Percentiles rank a stretch among this genome's conserved stretches.
Conservation (phyloP, 768 basidiomycete genomes). For the Lentinula raphanica region DNA sequence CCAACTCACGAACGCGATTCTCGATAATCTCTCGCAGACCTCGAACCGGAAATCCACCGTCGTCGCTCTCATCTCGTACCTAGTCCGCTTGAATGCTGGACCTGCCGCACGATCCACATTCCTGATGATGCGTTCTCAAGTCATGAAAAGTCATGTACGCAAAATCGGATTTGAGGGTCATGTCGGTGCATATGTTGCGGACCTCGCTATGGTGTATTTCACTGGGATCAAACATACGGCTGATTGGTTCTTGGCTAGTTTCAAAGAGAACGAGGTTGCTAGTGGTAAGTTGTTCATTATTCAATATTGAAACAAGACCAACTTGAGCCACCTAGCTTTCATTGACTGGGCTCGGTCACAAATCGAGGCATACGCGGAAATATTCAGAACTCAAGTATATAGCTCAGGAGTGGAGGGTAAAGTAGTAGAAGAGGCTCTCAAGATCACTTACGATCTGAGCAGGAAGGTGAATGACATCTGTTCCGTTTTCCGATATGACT, state of each 20-base stretch:
- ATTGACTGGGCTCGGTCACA: constrained; percentile 91
- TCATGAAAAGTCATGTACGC: constrained; percentile 73
- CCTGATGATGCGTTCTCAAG: constrained; percentile 67
- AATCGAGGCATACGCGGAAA: constrained; percentile 75
- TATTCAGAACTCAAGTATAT: constrained; percentile 90
- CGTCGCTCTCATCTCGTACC: constrained; percentile 63
- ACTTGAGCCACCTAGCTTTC: constrained; percentile 54
- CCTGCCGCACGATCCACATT: constrained; percentile 80
- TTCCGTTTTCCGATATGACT: neutral
- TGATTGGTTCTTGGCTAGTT: constrained; percentile 96
- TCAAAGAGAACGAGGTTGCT: constrained; percentile 91
- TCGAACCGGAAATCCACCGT: constrained; percentile 74
- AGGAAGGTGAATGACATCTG: constrained; percentile 56
- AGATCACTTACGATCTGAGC: constrained; percentile 75
- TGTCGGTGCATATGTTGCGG: constrained; percentile 77
- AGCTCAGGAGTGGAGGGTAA: constrained; percentile 68
- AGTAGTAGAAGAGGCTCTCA: constrained; percentile 72
- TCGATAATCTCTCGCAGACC: constrained; percentile 68
- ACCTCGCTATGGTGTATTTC: constrained; percentile 85
- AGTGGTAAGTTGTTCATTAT: constrained; percentile 56
- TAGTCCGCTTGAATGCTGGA: constrained; percentile 71
- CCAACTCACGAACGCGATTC: constrained; percentile 63
- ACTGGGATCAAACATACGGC: constrained; percentile 95
- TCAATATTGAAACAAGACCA: neutral
- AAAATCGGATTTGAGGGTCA: constrained; percentile 90